Conservation (phyloP, 202 grass and related monocot species). For the Elaeis oleifera region DNA sequence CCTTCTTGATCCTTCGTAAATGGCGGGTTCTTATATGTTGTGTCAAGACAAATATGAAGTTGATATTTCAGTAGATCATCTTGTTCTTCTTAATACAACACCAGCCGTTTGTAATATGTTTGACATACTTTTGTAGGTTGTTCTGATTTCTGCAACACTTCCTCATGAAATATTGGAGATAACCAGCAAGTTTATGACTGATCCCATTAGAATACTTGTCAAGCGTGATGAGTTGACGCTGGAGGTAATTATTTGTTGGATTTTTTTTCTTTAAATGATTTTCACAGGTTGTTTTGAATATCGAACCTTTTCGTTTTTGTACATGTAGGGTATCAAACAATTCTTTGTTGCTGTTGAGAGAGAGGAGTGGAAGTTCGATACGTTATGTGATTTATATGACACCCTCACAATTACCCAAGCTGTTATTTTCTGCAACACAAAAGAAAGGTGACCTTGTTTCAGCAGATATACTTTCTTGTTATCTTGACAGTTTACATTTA, state of each 20-base stretch:
- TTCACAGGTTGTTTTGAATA: slow-evolving; percentile 5
- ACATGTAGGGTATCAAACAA: slow-evolving; percentile 82
- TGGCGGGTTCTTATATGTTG: no score
- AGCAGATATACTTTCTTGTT: no score
- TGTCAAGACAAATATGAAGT: no score
- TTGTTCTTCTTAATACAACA: no score
- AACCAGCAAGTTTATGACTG: slow-evolving; percentile 95
- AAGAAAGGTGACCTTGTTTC: slow-evolving; percentile 57
- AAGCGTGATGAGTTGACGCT: slow-evolving; percentile 99
- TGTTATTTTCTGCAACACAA: slow-evolving; percentile 98
- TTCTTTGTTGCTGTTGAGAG: slow-evolving; percentile 99
- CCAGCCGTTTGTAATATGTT: no score
- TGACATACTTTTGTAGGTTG: slow-evolving; percentile 36
- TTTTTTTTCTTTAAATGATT: neutral
- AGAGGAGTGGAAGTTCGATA: slow-evolving; percentile 99
- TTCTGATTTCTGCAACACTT: slow-evolving; percentile 77
- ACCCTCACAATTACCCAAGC: slow-evolving; percentile 97
- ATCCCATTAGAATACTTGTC: slow-evolving; percentile 94
- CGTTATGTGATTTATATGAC: slow-evolving; percentile 92
- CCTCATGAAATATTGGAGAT: slow-evolving; percentile 97
- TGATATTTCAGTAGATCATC: no score
- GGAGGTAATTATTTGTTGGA: slow-evolving; percentile 53
- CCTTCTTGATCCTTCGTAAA: no score
- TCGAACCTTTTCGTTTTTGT: neutral
- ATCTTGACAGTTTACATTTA: no score